Base-by-base conservation (phyloP, 257 asterid genomes). In the Osmanthus fragrans region DNA sequence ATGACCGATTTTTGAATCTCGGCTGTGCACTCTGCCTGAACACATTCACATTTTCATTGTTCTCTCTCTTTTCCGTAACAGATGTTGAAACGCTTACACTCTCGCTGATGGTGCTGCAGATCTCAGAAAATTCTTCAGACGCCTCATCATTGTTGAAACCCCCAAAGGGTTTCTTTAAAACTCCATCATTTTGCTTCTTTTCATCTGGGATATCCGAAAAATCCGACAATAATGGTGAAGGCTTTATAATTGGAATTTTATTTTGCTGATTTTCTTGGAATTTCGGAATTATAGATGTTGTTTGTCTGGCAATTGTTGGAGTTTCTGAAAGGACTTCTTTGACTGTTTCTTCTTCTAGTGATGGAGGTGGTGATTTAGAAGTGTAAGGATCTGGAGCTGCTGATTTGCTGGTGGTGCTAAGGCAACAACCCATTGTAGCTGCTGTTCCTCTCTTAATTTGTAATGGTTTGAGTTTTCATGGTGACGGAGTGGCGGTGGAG, bases 281-380 rank as follows among this genome's bases (percentile, higher is more conserved):
- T 73, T 64, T 51, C 34, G 72, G 73, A 49, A 54, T 7, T 47
- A 0, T 8, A 0, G 69, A 23, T 12, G 82, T 30, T 3, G 70
- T 84, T 42, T 15, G 69, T 71, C 66, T 87, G 39, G 89, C 85
- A 9, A 73, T 3, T 0, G 86, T n/a, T 37, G 87, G 91, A 66
- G 91, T 89, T 74, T 92, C 98, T 0, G 96, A 86, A 42, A 94
- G 88, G 11, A 94, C 91, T 75, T 94, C 96, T 45, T 94, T 94
- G 23, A 94, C 93, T 0, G 92, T 82, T 70, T 91, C 97, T 51
- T 86, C 96, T 18, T 89, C 96, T 0, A 42, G 80, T 67, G 87
- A 70, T 4, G 84, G 86, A 10, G 92, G 94, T 70, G 94, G 91
- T 36, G 88, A 89, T 66, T 36, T 13, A 72, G 79, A 32, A 69